These are phyloP conservation scores for Triticum dicoccoides DNA, from an alignment of 176 grass and related monocot species.

Conservation along the genomic window DNA sequence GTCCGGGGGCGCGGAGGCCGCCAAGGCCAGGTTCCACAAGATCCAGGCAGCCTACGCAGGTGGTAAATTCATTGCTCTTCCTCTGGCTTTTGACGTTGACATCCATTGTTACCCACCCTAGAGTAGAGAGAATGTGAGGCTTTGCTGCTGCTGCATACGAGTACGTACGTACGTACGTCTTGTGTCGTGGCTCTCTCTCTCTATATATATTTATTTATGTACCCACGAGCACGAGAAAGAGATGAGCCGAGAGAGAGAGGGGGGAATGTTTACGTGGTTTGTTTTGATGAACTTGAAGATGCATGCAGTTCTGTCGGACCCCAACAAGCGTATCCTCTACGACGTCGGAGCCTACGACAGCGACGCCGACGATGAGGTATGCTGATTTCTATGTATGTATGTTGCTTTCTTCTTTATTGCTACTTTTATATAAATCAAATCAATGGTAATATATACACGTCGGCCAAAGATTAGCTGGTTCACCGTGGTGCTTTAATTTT, in stretches of 20 bases:
- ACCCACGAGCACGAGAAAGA: too few species aligned
- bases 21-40: slow-evolving; percentile 61
- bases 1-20: slow-evolving; percentile 24
- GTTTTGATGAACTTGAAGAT: neutral
- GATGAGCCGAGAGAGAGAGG: neutral
- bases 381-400: too few species aligned
- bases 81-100: too few species aligned
- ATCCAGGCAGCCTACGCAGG: slow-evolving; percentile 58
- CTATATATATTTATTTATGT: neutral
- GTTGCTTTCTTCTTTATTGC: neutral
- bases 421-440: too few species aligned
- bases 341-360: slow-evolving; percentile 65
- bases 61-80: slow-evolving; percentile 1
- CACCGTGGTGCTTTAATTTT: too few species aligned
- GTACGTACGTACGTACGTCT: too few species aligned
- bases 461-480: too few species aligned
- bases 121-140: neutral
- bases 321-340: slow-evolving; percentile 70
- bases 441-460: too few species aligned
- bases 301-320: slow-evolving; percentile 61
- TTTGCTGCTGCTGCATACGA: neutral
- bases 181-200: too few species aligned
- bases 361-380: slow-evolving; percentile 22
- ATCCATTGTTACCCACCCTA: too few species aligned
- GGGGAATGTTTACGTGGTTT: neutral